Evolutionary conservation across 164 flowering plant species (phyloP).

Genomic region (Vitis cinerea): DNA sequence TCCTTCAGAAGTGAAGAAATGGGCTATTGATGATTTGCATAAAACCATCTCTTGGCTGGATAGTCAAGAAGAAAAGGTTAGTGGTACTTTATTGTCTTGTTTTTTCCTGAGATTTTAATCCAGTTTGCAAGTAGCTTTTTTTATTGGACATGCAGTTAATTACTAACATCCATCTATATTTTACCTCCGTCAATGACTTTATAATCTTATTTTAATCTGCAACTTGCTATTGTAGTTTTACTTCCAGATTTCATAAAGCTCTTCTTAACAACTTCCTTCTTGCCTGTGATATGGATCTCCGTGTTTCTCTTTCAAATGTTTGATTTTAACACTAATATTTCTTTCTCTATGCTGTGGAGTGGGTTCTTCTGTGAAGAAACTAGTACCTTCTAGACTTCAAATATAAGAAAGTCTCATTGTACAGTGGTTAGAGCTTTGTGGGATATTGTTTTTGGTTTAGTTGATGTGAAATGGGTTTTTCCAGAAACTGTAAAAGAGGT

Average conservation of each 20-base stretch:
- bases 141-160: neutral
- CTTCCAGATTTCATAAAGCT: neutral
- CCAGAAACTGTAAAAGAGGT: too few relatives aligned
- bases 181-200: neutral
- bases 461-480: too few relatives aligned
- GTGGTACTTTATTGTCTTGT: slow-evolving; percentile 1
- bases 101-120: too few relatives aligned
- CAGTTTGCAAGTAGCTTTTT: too few relatives aligned
- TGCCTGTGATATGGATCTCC: neutral
- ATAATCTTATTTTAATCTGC: neutral
- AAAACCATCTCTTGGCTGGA: slow-evolving; percentile 79
- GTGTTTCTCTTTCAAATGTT: neutral
- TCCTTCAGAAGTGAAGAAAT: slow-evolving; percentile 65
- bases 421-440: too few relatives aligned
- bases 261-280: neutral
- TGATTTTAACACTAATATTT: too few relatives aligned
- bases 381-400: too few relatives aligned
- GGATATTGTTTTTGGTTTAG: too few relatives aligned
- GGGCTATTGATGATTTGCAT: slow-evolving; percentile 74
- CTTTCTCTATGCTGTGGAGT: too few relatives aligned
- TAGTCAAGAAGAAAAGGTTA: slow-evolving; percentile 87
- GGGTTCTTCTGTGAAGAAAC: too few relatives aligned
- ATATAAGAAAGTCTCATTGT: too few relatives aligned
- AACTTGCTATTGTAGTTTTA: neutral
- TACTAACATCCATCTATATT: neutral